Evolutionary conservation across 2,329 filamentous ascomycete species (phyloP).

Genomic region (Elsinoe perseae): DNA sequence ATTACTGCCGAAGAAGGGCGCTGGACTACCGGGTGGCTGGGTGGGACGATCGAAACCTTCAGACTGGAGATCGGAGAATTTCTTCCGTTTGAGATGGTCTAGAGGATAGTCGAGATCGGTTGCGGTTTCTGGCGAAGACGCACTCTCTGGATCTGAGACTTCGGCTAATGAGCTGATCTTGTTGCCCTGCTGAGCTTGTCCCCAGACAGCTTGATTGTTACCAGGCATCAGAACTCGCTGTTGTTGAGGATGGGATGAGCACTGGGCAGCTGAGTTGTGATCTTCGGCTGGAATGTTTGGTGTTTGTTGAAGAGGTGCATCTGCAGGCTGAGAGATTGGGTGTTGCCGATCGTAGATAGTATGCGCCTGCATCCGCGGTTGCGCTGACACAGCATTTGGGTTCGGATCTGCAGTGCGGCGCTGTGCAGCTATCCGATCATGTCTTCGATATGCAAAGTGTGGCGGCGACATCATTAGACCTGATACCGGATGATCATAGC

Average conservation of each 20-base stretch:
- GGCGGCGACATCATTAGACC: neutral
- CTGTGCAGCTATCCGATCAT: too few species aligned
- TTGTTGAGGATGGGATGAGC: too few species aligned
- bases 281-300: too few species aligned
- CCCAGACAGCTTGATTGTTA: neutral
- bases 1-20: slow-evolving; percentile 17
- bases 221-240: too few species aligned
- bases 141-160: neutral
- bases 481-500: neutral
- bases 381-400: too few species aligned
- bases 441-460: too few species aligned
- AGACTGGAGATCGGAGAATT: slow-evolving; percentile 24
- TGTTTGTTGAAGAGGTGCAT: too few species aligned
- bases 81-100: slow-evolving; percentile 23
- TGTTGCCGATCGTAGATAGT: too few species aligned
- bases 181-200: neutral
- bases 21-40: neutral
- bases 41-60: slow-evolving; percentile 24
- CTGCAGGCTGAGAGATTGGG: too few species aligned
- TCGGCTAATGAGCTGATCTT: slow-evolving; percentile 3
- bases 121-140: neutral
- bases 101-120: slow-evolving; percentile 25
- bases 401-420: too few species aligned
- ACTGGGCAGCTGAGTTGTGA: too few species aligned
- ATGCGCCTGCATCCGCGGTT: too few species aligned